Evolutionary conservation across 78 protist species (phyloP), one percentile per base, ranked within the genome.

Genomic region (Guillardia theta): DNA sequence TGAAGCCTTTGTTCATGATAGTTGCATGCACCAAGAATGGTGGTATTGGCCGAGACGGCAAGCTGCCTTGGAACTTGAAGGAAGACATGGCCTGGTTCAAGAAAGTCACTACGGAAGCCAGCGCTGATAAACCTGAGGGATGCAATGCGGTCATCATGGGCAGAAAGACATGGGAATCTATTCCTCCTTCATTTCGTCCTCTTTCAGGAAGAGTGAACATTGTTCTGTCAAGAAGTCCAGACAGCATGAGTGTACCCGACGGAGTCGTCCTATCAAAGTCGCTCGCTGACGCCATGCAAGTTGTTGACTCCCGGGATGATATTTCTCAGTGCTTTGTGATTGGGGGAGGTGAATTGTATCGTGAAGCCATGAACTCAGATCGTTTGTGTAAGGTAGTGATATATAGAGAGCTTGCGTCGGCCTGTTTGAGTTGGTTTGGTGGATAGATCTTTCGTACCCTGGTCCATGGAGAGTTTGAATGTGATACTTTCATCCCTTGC

Each of bases 91-190:
- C 37, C 18, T 93, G 87, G 92, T 95, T 95, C 94, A 92, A 83
- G 77, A 48, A 62, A 22, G 48, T 92, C 50, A 95, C 97, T 21
- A 24, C 54, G 18, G 39, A 77, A 18, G 18, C 78, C 39, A n/a
- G 33, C 87, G 54, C 3, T 10, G 90, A 44, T 5, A 43, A 37
- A 10, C 83, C 83, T 41, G 0, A 30, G 41, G 24, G 24, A 36
- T 39, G 21, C 39, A 95, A 95, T 46, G 96, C 96, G 2, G 95
- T 95, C 24, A 37, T 93, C 27, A 95, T 95, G 97, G 97, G 97
- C 37, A 80, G 95, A 3, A 94, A 92, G 93, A 95, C 97, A 33
- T 95, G 97, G 97, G 94, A 94, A 39, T 95, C 97, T 12, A 93
- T 95, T 47, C 97, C 97, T 0, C 58, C 5, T 21, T 41, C 54